Base-by-base conservation (phyloP, 257 asterid genomes). In the Mitragyna speciosa region DNA sequence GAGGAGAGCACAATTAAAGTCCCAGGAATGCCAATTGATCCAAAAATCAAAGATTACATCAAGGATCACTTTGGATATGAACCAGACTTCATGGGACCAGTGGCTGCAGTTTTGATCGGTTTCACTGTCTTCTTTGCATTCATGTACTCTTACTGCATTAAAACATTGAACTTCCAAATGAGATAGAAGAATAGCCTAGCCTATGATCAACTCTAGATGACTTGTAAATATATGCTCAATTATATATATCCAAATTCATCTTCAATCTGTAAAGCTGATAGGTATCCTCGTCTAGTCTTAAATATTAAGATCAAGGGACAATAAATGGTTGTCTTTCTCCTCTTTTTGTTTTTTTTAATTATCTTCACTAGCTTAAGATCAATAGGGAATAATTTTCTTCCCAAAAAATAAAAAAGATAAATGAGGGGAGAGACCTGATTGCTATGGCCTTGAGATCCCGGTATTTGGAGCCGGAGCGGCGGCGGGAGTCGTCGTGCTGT, bases 21-120 rank as follows among this genome's bases (percentile, higher is more conserved):
- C 0, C 88, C 91, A 0, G 97, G 95, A 49, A 76, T 58, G 58
- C 15, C 79, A 15, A 20, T 76, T n/a, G 70, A 82, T 6, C 97
- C 94, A 3, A 90, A 64, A 85, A 89, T 92, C 67, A 85, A 84
- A 33, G 73, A 72, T 26, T 93, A 92, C 69, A 89, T 95, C 63
- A 73, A 85, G 81, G 85, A 80, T 61, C 92, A 90, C 69, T 93
- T 91, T 9, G 98, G 98, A 31, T 93, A 88, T 54, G 79, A 85
- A 10, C 76, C 86, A 11, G 84, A 83, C 33, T 90, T 90, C 84
- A 87, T 86, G 91, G 91, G 87, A 72, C 88, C 87, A 48, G 87
- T 88, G 73, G 88, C 87, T 43, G 85, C 73, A 16, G 89, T 84
- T 45, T 88, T 89, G 84, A 78, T 88, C 61, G 88, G 86, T 58